Conservation (phyloP, 2,329 filamentous ascomycete species). For the Xylaria digitata region DNA sequence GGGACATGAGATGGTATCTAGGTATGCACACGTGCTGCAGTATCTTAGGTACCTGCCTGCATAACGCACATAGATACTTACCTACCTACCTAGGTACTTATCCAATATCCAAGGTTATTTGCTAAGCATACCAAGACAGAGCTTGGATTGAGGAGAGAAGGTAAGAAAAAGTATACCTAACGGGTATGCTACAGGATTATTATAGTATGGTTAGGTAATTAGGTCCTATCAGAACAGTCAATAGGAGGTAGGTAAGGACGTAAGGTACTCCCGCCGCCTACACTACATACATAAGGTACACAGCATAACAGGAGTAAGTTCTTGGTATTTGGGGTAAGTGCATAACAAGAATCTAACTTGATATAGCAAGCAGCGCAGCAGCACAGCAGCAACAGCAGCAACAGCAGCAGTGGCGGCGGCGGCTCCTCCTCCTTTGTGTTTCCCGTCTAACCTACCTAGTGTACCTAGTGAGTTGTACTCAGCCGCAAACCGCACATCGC, state of each 20-base stretch:
- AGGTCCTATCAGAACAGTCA: too few relatives aligned
- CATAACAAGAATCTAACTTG: neutral
- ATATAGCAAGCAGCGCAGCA: neutral
- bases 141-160: too few relatives aligned
- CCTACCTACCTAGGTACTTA: neutral
- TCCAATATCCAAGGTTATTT: neutral
- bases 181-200: too few relatives aligned
- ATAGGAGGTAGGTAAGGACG: too few relatives aligned
- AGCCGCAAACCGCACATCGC: constrained; percentile 22
- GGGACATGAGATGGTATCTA: neutral
- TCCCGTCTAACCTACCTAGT: neutral
- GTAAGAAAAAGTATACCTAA: too few relatives aligned
- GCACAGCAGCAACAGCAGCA: too few relatives aligned
- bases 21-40: constrained; percentile 5
- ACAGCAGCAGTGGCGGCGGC: too few relatives aligned
- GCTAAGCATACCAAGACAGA: too few relatives aligned
- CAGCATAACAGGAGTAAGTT: neutral
- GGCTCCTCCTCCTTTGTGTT: constrained; percentile 27
- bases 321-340: constrained; percentile 18
- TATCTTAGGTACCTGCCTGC: neutral
- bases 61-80: too few relatives aligned
- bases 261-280: too few relatives aligned
- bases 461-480: constrained; percentile 1
- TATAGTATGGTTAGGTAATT: neutral
- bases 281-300: too few relatives aligned